These are phyloP conservation scores for Amphibolis antarctica DNA, from an alignment of 106 monocot species.

Conservation along the genomic window DNA sequence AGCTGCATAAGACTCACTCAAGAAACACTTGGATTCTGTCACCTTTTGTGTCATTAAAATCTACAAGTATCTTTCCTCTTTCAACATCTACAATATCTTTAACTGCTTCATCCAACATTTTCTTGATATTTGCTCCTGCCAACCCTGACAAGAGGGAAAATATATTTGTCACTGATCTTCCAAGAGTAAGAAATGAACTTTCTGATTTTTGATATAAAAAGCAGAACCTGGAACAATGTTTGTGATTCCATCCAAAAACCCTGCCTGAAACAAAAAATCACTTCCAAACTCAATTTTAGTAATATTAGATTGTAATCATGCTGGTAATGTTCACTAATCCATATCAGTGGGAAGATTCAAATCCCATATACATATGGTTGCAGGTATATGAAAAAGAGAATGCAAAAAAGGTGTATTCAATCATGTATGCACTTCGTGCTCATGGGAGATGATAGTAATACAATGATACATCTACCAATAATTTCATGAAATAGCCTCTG, in stretches of 20 bases:
- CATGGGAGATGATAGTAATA: too few relatives aligned
- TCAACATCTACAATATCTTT: constrained; percentile 23
- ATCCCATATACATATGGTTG: too few relatives aligned
- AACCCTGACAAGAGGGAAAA: constrained; percentile 32
- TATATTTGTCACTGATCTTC: background rate
- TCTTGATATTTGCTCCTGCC: constrained; percentile 60
- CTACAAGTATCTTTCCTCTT: constrained; percentile 54
- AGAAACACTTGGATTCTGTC: constrained; percentile 86
- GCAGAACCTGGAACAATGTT: constrained; percentile 64
- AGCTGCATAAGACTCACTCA: constrained; percentile 35
- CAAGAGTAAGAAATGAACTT: background rate
- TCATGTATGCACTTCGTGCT: too few relatives aligned
- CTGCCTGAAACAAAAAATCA: constrained; percentile 42
- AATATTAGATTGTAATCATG: too few relatives aligned
- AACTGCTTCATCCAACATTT: constrained; percentile 51
- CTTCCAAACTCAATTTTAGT: background rate
- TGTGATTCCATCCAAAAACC: constrained; percentile 73
- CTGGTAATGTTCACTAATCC: too few relatives aligned
- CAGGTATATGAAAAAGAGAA: too few relatives aligned
- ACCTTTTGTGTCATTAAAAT: constrained; percentile 72
- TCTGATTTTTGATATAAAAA: background rate
- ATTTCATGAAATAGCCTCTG: too few relatives aligned
- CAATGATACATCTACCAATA: too few relatives aligned
- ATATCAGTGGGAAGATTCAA: too few relatives aligned
- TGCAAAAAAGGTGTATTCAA: too few relatives aligned